These are phyloP conservation scores for Neurospora pannonica DNA, from an alignment of 495 filamentous ascomycete species.

Conservation along the genomic window DNA sequence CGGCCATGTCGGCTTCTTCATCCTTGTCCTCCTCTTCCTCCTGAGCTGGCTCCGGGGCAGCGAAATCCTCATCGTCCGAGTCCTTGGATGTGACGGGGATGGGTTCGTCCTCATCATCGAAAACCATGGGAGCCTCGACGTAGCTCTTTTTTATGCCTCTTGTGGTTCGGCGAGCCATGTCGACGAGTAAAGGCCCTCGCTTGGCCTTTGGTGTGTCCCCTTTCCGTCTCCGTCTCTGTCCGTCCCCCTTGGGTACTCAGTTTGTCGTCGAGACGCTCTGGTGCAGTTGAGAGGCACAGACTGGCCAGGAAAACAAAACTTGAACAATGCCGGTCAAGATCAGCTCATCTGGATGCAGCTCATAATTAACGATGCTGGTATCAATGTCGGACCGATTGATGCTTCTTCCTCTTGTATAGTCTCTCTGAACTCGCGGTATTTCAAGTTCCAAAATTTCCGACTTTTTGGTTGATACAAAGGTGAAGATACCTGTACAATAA, in stretches of 20 bases:
- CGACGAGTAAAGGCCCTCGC: neutral
- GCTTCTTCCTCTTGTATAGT: neutral
- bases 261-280: neutral
- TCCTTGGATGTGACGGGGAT: conserved; percentile 4
- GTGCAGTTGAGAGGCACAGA: neutral
- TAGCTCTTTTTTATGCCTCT: conserved; percentile 18
- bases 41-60: conserved; percentile 1
- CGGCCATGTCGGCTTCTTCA: conserved; percentile 10
- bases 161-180: conserved; percentile 13
- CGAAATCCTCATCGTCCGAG: conserved; percentile 16
- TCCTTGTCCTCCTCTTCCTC: conserved; percentile 9
- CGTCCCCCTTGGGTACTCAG: neutral
- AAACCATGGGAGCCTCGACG: conserved; percentile 11
- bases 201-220: neutral
- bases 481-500: neutral
- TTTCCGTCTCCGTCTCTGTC: neutral
- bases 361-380: neutral
- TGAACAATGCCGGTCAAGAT: neutral
- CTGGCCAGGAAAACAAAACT: neutral
- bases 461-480: neutral
- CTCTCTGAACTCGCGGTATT: neutral
- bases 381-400: neutral
- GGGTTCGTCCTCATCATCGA: conserved; percentile 18
- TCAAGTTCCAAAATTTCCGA: neutral
- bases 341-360: neutral